A percentile compares a stretch with the other conserved stretches of the same genome.
phyloP scores from a whole-genome alignment of 768 basidiomycete species.

The Pleurotus giganteus region DNA sequence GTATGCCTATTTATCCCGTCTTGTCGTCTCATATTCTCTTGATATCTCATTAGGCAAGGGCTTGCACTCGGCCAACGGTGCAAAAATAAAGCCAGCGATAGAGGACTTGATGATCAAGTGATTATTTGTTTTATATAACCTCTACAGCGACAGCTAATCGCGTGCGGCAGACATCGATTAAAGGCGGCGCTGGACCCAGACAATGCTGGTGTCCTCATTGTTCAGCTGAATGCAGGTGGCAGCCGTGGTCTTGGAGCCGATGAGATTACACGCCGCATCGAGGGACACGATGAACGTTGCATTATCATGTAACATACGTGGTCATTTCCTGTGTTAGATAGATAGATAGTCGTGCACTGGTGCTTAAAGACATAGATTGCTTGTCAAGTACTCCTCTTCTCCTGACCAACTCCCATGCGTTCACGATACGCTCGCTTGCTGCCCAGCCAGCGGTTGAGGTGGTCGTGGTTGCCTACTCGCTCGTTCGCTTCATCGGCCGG shows the following conservation, averaged over 20 bases:
- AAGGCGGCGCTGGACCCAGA: constrained; percentile 71
- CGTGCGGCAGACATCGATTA: constrained; percentile 58
- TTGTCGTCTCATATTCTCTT: background rate
- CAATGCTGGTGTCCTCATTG: constrained; percentile 84
- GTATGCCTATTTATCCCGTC: constrained; percentile 37
- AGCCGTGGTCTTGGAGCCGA: constrained; percentile 41
- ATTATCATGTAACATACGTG: constrained; percentile 61
- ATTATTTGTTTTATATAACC: constrained; percentile 15
- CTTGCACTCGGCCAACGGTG: constrained; percentile 74
- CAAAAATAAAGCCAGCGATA: constrained; percentile 92
- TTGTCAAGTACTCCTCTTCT: no score
- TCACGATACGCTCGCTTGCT: background rate
- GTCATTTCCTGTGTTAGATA: background rate
- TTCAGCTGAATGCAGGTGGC: constrained; percentile 49
- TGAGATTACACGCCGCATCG: constrained; percentile 56
- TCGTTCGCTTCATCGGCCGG: background rate
- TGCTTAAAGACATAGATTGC: no score
- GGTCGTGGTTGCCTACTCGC: background rate
- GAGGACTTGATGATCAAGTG: constrained; percentile 84
- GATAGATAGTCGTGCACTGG: no score
- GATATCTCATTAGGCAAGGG: constrained; percentile 70
- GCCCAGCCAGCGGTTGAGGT: background rate
- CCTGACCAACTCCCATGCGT: background rate
- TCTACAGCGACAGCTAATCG: background rate
- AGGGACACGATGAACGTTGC: constrained; percentile 55